Percentiles rank a stretch among this genome's conserved stretches.
Evolutionary conservation across 2,329 filamentous ascomycete genomes (phyloP).

Genomic region (Aschersonia sp.): DNA sequence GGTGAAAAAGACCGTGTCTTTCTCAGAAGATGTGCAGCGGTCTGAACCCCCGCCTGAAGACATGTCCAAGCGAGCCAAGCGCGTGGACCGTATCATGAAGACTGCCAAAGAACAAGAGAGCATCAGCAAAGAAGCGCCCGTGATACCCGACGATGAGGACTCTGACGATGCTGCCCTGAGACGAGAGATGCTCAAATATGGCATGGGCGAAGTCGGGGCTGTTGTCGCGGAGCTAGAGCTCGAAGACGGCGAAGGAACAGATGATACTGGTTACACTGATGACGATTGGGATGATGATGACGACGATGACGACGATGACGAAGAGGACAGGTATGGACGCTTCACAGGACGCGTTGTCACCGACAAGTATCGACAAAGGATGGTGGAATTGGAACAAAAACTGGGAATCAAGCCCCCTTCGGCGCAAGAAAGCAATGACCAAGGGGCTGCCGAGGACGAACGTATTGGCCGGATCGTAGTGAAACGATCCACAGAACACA

Average conservation of each 20-base stretch:
- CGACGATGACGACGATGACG: conserved; percentile 46
- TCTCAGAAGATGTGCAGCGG: conserved; percentile 38
- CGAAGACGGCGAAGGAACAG: conserved; percentile 49
- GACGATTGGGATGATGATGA: conserved; percentile 36
- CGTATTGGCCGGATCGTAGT: conserved; percentile 44
- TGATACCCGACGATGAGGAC: conserved; percentile 62
- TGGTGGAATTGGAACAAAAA: conserved; percentile 72
- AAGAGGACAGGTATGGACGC: conserved; percentile 65
- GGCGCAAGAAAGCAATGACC: conserved; percentile 26
- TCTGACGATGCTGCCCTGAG: conserved; percentile 68
- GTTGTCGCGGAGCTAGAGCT: conserved; percentile 86
- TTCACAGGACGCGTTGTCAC: conserved; percentile 52
- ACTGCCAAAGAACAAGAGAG: conserved; percentile 39
- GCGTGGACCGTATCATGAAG: conserved; percentile 41
- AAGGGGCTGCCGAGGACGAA: conserved; percentile 19
- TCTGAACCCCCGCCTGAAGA: conserved; percentile 10
- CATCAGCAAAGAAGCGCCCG: conserved; percentile 24
- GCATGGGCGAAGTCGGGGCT: conserved; percentile 73
- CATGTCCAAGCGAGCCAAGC: conserved; percentile 26
- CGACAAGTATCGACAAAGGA: conserved; percentile 63
- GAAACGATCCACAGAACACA: conserved; percentile 11
- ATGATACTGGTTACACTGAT: conserved; percentile 34
- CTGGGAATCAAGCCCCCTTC: conserved; percentile 44
- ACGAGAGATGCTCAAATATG: conserved; percentile 81
- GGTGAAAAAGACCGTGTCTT: conserved; percentile 45